Conservation (phyloP, 495 filamentous ascomycete genomes). For the Entonaema liquescens region DNA sequence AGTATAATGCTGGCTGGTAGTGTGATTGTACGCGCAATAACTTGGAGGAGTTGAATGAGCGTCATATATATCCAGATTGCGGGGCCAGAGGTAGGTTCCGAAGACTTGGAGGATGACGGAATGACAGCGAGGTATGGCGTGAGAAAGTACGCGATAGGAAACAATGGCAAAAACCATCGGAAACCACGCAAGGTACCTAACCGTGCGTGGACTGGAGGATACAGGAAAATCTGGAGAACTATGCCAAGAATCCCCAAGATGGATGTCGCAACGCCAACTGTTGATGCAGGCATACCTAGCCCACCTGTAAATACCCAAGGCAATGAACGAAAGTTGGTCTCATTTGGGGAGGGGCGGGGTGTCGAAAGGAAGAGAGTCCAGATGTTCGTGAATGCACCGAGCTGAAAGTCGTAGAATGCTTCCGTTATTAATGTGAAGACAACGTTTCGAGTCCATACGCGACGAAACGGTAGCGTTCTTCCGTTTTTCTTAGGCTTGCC, state of each 20-base stretch:
- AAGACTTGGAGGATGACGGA: slow-evolving; percentile 66
- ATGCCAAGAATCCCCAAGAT: slow-evolving; percentile 82
- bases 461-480: slow-evolving; percentile 68
- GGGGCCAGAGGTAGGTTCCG: slow-evolving; percentile 70
- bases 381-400: slow-evolving; percentile 83
- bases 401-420: slow-evolving; percentile 76
- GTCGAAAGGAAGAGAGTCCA: slow-evolving; percentile 87
- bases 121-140: slow-evolving; percentile 77
- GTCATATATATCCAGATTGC: slow-evolving; percentile 75
- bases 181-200: slow-evolving; percentile 75
- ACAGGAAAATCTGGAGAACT: slow-evolving; percentile 78
- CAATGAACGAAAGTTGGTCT: slow-evolving; percentile 44
- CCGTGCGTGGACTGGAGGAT: slow-evolving; percentile 71
- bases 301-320: slow-evolving; percentile 83
- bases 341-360: slow-evolving; percentile 67
- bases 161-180: slow-evolving; percentile 73
- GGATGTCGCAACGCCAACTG: slow-evolving; percentile 79
- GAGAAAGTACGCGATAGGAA: slow-evolving; percentile 77
- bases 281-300: slow-evolving; percentile 75
- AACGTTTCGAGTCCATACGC: slow-evolving; percentile 84
- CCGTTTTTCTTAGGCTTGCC: slow-evolving; percentile 22
- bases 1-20: slow-evolving; percentile 80
- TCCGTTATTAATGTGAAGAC: slow-evolving; percentile 69
- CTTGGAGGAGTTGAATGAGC: slow-evolving; percentile 73
- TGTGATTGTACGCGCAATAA: slow-evolving; percentile 80